A percentile compares a stretch with the other conserved stretches of the same genome.
phyloP scores from a whole-genome alignment of 1,139 yeast species.

The Geotrichum candidum region DNA sequence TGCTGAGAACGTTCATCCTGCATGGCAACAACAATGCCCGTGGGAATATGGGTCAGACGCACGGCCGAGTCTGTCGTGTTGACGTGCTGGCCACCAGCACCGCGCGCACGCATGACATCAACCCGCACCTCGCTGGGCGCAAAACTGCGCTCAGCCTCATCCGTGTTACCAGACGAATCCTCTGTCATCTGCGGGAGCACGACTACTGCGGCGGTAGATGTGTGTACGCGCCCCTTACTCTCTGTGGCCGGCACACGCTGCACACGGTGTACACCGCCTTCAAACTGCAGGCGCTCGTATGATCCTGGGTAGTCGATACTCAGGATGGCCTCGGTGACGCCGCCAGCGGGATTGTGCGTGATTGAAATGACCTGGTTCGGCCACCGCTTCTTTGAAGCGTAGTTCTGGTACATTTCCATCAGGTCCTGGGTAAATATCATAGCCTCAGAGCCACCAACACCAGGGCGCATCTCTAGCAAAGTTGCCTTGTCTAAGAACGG shows the following conservation, averaged over 20 bases:
- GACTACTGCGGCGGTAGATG: slow-evolving; percentile 93
- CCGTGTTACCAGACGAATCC: slow-evolving; percentile 44
- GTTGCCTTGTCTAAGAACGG: slow-evolving; percentile 75
- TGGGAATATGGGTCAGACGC: slow-evolving; percentile 83
- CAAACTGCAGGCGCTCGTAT: slow-evolving; percentile 66
- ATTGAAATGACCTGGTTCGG: slow-evolving; percentile 50
- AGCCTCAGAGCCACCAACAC: slow-evolving; percentile 96
- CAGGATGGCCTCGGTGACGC: slow-evolving; percentile 71
- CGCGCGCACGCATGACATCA: slow-evolving; percentile 95
- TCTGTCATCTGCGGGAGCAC: slow-evolving; percentile 79
- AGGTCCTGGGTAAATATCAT: slow-evolving; percentile 77
- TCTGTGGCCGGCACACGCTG: slow-evolving; percentile 93
- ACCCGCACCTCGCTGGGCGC: slow-evolving; percentile 83
- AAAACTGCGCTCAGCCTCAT: slow-evolving; percentile 68
- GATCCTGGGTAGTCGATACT: slow-evolving; percentile 72
- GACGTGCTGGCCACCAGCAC: slow-evolving; percentile 98
- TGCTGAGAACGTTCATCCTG: slow-evolving; percentile 97
- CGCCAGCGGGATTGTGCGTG: slow-evolving; percentile 51
- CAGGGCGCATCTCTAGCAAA: slow-evolving; percentile 82
- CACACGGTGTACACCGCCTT: slow-evolving; percentile 94
- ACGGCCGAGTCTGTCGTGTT: slow-evolving; percentile 98
- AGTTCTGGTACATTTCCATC: slow-evolving; percentile 72
- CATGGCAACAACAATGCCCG: slow-evolving; percentile 82
- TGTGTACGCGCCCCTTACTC: slow-evolving; percentile 87
- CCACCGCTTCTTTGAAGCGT: slow-evolving; percentile 66